A percentile compares a stretch with the other conserved stretches of the same genome.
These are phyloP conservation scores for Sabuloglossum arenarium DNA, from an alignment of 495 filamentous ascomycete genomes.

Conservation along the genomic window DNA sequence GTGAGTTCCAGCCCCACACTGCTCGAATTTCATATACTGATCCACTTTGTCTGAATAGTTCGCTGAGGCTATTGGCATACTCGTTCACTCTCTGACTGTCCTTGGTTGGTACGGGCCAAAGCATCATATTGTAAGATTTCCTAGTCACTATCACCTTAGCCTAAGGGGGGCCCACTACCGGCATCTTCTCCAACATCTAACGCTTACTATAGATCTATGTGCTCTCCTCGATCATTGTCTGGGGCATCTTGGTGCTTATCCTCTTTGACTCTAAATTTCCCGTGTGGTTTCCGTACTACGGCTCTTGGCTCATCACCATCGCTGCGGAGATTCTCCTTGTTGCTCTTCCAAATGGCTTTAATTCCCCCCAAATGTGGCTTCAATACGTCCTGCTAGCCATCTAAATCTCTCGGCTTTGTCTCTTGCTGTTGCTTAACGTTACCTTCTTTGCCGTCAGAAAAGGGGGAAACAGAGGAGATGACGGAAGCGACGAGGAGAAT, in stretches of 20 bases:
- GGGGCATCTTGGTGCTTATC: conserved; percentile 1
- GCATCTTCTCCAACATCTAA: not conserved
- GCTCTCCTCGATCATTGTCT: conserved; percentile 1
- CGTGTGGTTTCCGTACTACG: conserved; percentile 3
- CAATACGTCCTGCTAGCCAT: conserved; percentile 1
- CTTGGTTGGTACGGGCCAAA: not conserved
- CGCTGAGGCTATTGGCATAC: not conserved
- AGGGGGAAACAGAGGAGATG: not conserved
- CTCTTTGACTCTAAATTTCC: conserved; percentile 5
- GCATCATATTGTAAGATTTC: not conserved
- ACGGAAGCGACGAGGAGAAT: conserved; percentile 2
- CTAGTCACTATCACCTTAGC: not conserved
- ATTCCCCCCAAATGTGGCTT: not conserved
- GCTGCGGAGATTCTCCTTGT: not conserved
- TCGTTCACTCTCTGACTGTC: not conserved
- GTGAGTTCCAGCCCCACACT: not conserved
- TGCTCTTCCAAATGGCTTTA: not conserved
- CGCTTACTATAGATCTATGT: conserved; percentile 1
- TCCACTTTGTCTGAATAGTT: not conserved
- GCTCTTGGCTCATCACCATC: conserved; percentile 1
- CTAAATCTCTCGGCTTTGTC: not conserved
- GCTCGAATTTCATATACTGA: not conserved
- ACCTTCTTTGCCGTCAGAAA: not conserved
- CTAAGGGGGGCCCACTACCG: not conserved
- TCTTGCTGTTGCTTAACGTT: not conserved